Evolutionary conservation across 805 yeast genomes (phyloP).

Genomic region (Wickerhamomyces chambardii): DNA sequence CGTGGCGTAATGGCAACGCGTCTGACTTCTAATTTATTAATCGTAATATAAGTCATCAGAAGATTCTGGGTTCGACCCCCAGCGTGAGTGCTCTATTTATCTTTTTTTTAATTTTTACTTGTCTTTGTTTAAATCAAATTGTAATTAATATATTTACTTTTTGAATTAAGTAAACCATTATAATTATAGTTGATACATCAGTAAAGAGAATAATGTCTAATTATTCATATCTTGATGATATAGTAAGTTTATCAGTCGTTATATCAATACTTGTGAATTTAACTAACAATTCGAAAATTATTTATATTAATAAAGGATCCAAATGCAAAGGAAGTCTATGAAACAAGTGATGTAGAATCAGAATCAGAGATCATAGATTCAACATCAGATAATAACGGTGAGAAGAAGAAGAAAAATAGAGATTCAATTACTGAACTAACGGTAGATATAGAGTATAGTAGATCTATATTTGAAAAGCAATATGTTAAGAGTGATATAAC

Average conservation of each 20-base stretch:
- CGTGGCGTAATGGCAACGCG: slow-evolving; percentile 52
- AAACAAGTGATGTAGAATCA: slow-evolving; percentile 27
- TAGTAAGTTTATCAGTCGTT: not conserved
- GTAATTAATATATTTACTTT: too few relatives aligned
- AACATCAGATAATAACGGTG: not conserved
- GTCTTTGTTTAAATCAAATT: too few relatives aligned
- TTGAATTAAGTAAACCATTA: too few relatives aligned
- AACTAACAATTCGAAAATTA: too few relatives aligned
- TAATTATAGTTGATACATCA: too few relatives aligned
- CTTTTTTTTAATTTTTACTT: too few relatives aligned
- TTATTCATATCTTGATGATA: not conserved
- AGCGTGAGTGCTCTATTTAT: slow-evolving; percentile 43
- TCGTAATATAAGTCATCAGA: too few relatives aligned
- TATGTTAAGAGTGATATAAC: slow-evolving; percentile 14
- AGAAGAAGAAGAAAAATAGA: slow-evolving; percentile 7
- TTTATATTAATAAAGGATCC: slow-evolving; percentile 14
- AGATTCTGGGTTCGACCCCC: slow-evolving; percentile 51
- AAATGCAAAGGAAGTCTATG: slow-evolving; percentile 28
- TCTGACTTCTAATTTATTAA: slow-evolving; percentile 48
- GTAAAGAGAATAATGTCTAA: not conserved
- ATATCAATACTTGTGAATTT: too few relatives aligned
- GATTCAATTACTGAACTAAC: slow-evolving; percentile 14
- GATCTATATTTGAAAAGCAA: slow-evolving; percentile 18
- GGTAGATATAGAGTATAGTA: slow-evolving; percentile 11
- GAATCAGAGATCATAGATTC: not conserved